phyloP scores from a whole-genome alignment of 2,329 filamentous ascomycete species.

The Fusarium duplospermum region DNA sequence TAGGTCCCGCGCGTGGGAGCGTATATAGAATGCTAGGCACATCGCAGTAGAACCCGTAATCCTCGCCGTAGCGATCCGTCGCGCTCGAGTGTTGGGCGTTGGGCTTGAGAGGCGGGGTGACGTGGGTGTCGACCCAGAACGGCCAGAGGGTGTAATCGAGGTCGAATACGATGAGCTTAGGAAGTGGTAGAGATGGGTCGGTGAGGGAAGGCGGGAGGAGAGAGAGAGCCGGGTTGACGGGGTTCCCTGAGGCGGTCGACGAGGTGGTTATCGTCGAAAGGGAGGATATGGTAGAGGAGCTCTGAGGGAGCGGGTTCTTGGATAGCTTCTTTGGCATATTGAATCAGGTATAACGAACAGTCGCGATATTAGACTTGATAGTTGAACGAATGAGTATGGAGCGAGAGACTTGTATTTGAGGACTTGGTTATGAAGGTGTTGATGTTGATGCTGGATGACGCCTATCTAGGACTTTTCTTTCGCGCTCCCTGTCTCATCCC shows the following conservation, averaged over 20 bases:
- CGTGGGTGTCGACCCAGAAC: conserved; percentile 97
- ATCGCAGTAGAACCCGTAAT: conserved; percentile 76
- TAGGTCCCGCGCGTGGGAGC: conserved; percentile 60
- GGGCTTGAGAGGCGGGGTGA: conserved; percentile 75
- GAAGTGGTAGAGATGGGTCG: conserved; percentile 73
- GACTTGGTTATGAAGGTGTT: conserved; percentile 1
- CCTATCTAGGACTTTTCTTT: conserved; percentile 18
- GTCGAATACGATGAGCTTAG: conserved; percentile 90
- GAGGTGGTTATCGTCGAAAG: conserved; percentile 31
- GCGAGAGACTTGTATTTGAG: background rate
- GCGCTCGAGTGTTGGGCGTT: conserved; percentile 56
- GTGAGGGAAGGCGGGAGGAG: conserved; percentile 56
- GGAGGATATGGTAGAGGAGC: conserved; percentile 36
- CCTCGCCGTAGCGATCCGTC: conserved; percentile 71
- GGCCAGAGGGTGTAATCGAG: conserved; percentile 99
- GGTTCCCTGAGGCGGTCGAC: conserved; percentile 49
- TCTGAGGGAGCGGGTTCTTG: conserved; percentile 41
- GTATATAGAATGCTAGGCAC: conserved; percentile 75
- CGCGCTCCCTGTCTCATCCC: conserved; percentile 5
- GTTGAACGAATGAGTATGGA: background rate
- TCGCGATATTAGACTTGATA: background rate
- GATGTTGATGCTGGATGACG: conserved; percentile 13
- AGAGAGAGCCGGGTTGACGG: conserved; percentile 48
- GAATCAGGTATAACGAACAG: background rate
- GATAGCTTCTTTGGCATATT: conserved; percentile 50